Evolutionary conservation across 73 alveolate genomes (phyloP), one percentile per base, ranked within the genome.

Genomic region (Effrenium voratum): DNA sequence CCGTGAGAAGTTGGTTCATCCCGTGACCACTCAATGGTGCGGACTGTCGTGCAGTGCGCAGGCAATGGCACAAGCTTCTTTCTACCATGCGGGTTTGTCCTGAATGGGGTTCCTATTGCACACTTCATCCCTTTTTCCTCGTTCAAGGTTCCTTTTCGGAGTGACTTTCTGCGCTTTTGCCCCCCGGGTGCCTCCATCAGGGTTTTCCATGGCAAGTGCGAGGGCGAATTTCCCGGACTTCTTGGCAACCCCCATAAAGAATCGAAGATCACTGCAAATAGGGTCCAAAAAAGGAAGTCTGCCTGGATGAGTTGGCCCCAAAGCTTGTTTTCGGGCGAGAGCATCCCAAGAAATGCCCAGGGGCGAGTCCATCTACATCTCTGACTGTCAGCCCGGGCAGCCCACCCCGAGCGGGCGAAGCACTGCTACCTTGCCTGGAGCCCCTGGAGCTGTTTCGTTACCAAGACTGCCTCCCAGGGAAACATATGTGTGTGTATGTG

Each of bases 381-480:
- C 82, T 16, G 75, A 49, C 43, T 90, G 97, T 57, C 73, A 36
- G 41, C 97, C 97, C 22, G 97, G 97, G 1, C 97, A 90, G 45
- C 88, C 83, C 77, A 90, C 97, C 26, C 87, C 87, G 73, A 90
- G 97, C 44, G 97, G 97, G 5, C 97, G 97, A 15, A 90, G 97
- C 88, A 90, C 97, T 0, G 97, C 97, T 1, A 57, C 41, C 43
- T 38, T 86, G 94, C 73, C 32, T 22, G 12, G 22, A 55, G 68
- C 68, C 22, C 68, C 68, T 55, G 68, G 30, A 15, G 68, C 68
- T 12, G 30, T 55, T 15, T 55, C 12, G 22, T 22, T 55, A 15
- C 22, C 68, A 55, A 55, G 12, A 12, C 44, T 10, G 46, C 79
- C 36, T 2, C 79, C 36, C 44, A 63, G 30, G 19, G 15, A 63